Conservation (phyloP, 1,284 basidiomycete species). For the Mycosarcoma mackinlayi region DNA sequence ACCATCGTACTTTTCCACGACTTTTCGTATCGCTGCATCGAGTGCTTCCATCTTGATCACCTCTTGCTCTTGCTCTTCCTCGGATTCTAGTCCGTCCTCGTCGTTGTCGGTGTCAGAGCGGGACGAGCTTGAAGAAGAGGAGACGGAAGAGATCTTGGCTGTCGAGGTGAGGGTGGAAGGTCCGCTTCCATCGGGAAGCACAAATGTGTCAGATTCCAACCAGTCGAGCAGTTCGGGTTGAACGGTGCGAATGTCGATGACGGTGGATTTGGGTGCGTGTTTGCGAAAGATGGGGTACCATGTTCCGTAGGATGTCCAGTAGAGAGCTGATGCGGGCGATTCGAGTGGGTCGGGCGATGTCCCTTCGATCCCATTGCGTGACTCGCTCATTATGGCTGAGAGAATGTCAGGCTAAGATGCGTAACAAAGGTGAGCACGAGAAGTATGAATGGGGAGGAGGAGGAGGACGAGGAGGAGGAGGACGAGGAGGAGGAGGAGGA, state of each 20-base stretch:
- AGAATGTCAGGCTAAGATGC: too few relatives aligned
- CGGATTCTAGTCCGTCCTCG: slow-evolving; percentile 61
- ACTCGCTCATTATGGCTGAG: too few relatives aligned
- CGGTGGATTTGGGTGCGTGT: slow-evolving; percentile 79
- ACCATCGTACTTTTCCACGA: slow-evolving; percentile 76
- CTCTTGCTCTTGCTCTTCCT: slow-evolving; percentile 41
- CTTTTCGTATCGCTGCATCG: slow-evolving; percentile 78
- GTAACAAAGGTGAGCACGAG: too few relatives aligned
- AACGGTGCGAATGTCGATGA: slow-evolving; percentile 77
- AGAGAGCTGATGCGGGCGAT: slow-evolving; percentile 75
- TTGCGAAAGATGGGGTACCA: slow-evolving; percentile 85
- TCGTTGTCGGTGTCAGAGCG: slow-evolving; percentile 73
- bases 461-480: not conserved
- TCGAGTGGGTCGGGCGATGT: slow-evolving; percentile 65
- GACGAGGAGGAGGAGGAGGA: not conserved
- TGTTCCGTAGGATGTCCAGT: slow-evolving; percentile 77
- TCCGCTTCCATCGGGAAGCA: slow-evolving; percentile 84
- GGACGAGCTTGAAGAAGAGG: slow-evolving; percentile 71
- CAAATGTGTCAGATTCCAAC: slow-evolving; percentile 81
- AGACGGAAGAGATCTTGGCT: slow-evolving; percentile 1
- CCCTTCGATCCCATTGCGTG: too few relatives aligned
- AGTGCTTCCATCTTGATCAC: slow-evolving; percentile 71
- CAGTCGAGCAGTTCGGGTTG: slow-evolving; percentile 77
- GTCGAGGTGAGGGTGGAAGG: slow-evolving; percentile 37
- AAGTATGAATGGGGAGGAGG: not conserved